Base-by-base conservation (phyloP, 2,329 filamentous ascomycete species). In the Didymella pomorum region DNA sequence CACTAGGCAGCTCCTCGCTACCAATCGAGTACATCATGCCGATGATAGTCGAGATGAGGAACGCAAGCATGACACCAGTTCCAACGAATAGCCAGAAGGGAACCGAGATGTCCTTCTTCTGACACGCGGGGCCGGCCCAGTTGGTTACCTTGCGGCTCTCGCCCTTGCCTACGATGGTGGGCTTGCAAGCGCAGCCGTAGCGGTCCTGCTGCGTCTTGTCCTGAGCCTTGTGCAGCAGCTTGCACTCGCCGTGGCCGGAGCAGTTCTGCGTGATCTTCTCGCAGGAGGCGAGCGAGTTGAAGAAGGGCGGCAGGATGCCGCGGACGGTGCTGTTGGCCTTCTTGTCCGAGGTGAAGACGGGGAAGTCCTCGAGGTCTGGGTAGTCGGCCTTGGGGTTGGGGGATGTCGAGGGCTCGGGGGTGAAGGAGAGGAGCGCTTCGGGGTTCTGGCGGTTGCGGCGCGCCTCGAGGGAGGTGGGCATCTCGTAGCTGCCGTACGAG, bases 61-160 rank as follows among this genome's bases (percentile, higher is more conserved):
- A 84, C 1, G 95, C 79, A 62, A 96, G 81, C 35, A 87, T 78
- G 46, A 97, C 79, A 4, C 86, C 89, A 68, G 95, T 90, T 8
- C 89, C 87, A 12, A 86, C 85, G 69, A 99, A 88, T 49, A 99
- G 81, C 87, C 93, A 96, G 80, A 99, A 98, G 5, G 90, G 89
- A 26, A 89, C 86, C 75, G 92, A 96, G 51, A 98, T 82, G 73
- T 99, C 94, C 76, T 89, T 86, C 86, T 98, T 99, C 74, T 95
- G 88, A 81, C 95, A 99, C 45, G 90, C 89, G 35, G 87, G 82
- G 16, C 95, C 95, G 48, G 88, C 94, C 92, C 93, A 98, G 72
- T 88, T 84, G 0, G 87, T 87, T 14, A 87, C 86, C 76, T 87
- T 87, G 47, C 53, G 69, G 58, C 60, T 64, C 35, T 83, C 80